Conservation (phyloP, 768 basidiomycete genomes). For the Mycena haematopus region DNA sequence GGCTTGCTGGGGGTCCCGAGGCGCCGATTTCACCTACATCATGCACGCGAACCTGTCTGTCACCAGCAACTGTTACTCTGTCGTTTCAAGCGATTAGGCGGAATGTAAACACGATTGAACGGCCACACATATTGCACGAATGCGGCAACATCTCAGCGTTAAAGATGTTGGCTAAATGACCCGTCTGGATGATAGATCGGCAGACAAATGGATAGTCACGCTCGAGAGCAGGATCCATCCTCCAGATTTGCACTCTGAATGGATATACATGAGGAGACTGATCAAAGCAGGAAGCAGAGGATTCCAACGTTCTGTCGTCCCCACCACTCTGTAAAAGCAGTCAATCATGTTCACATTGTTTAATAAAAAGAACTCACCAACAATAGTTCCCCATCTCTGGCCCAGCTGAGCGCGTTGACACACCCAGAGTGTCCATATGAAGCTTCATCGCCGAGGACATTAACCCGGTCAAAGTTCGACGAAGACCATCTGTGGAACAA, state of each 20-base stretch:
- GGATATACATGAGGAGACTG: conserved; percentile 2
- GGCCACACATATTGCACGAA: conserved; percentile 67
- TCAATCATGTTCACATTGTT: background rate
- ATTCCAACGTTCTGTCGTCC: conserved; percentile 69
- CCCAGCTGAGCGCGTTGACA: conserved; percentile 82
- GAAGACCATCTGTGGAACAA: conserved; percentile 14
- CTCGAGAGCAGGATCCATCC: conserved; percentile 53
- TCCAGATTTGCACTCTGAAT: conserved; percentile 79
- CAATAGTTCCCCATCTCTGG: conserved; percentile 65
- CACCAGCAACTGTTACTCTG: conserved; percentile 78
- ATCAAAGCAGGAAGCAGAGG: background rate
- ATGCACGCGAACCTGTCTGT: conserved; percentile 78
- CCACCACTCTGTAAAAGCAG: conserved; percentile 54
- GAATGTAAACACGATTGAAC: conserved; percentile 24
- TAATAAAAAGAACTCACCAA: conserved; percentile 36
- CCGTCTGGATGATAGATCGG: conserved; percentile 74
- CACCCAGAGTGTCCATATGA: conserved; percentile 70
- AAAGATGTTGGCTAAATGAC: conserved; percentile 87
- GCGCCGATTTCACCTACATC: conserved; percentile 60
- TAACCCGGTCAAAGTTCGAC: conserved; percentile 61
- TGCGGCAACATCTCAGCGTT: conserved; percentile 80
- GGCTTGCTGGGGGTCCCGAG: conserved; percentile 48
- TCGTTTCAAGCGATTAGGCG: conserved; percentile 8
- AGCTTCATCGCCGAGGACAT: conserved; percentile 66
- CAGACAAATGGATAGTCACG: conserved; percentile 70